Evolutionary conservation across 1,139 yeast species (phyloP).

Genomic region (Kodamaea fungicola): DNA sequence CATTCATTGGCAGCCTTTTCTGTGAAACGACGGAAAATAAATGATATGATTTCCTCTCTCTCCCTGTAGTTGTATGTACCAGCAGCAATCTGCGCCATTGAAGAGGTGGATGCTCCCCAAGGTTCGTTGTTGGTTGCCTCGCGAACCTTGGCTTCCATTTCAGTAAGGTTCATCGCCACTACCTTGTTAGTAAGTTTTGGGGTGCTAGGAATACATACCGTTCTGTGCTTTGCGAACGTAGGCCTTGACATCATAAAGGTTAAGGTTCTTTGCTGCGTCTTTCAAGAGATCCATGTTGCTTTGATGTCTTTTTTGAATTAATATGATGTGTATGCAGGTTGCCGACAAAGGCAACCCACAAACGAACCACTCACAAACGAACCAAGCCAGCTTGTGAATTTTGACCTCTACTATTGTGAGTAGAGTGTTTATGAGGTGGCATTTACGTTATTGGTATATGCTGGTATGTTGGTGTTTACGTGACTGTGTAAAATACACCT

Average conservation of each 20-base stretch:
- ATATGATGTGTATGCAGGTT: background rate
- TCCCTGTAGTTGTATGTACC: conserved; percentile 89
- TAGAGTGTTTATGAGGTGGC: too few relatives aligned
- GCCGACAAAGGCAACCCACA: background rate
- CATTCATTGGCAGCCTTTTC: conserved; percentile 96
- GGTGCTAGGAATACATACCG: conserved; percentile 37
- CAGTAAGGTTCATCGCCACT: conserved; percentile 88
- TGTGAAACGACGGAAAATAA: conserved; percentile 78
- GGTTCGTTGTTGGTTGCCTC: conserved; percentile 99
- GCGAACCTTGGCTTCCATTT: conserved; percentile 93
- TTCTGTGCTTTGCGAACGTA: conserved; percentile 97
- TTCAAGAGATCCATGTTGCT: conserved; percentile 60
- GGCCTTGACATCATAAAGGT: conserved; percentile 92
- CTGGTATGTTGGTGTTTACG: too few relatives aligned
- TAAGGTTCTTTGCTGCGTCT: conserved; percentile 75
- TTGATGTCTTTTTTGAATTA: background rate
- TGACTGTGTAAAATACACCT: too few relatives aligned
- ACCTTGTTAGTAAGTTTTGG: conserved; percentile 13
- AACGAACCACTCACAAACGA: background rate
- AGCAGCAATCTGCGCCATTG: conserved; percentile 92
- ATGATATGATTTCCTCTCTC: conserved; percentile 70
- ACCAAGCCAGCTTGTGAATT: too few relatives aligned
- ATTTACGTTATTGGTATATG: too few relatives aligned
- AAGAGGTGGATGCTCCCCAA: conserved; percentile 95
- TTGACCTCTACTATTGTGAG: too few relatives aligned